Percentiles rank a stretch among this genome's conserved stretches.
phyloP scores from a whole-genome alignment of 768 basidiomycete species.

The Cytidiella melzeri region DNA sequence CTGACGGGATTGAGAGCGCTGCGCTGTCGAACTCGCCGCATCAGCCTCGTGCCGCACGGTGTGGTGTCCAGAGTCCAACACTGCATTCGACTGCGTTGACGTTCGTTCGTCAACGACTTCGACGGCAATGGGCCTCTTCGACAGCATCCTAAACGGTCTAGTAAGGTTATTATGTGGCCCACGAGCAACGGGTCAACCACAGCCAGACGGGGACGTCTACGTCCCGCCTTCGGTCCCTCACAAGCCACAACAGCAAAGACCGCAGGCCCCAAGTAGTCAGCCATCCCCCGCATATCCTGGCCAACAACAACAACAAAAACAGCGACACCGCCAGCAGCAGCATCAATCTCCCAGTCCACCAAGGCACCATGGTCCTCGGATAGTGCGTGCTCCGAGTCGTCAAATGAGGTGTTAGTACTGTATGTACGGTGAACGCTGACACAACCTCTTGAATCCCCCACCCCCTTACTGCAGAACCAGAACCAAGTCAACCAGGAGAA shows the following conservation, averaged over 20 bases:
- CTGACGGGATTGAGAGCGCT: too few species aligned
- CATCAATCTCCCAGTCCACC: conserved; percentile 5
- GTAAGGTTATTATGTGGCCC: conserved; percentile 4
- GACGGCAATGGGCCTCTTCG: conserved; percentile 7
- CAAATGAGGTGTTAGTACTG: too few species aligned
- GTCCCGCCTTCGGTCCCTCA: conserved; percentile 16
- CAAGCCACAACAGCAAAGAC: not conserved
- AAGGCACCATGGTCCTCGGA: not conserved
- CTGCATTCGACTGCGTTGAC: too few species aligned
- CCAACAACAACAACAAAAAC: conserved; percentile 5
- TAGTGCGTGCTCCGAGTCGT: not conserved
- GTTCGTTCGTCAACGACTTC: not conserved
- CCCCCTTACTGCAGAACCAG: conserved; percentile 37
- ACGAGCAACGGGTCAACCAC: not conserved
- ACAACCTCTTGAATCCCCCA: too few species aligned
- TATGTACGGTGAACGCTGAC: too few species aligned
- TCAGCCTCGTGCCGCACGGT: too few species aligned
- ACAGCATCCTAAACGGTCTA: conserved; percentile 1
- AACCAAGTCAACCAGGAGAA: conserved; percentile 65
- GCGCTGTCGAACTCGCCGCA: too few species aligned
- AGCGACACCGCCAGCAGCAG: conserved; percentile 1
- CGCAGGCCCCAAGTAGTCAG: conserved; percentile 4
- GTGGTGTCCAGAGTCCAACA: too few species aligned
- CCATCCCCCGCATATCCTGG: not conserved
- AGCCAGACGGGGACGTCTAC: conserved; percentile 13